phyloP scores from a whole-genome alignment of 2,329 filamentous ascomycete genomes.

The Neofusicoccum umdonicola region DNA sequence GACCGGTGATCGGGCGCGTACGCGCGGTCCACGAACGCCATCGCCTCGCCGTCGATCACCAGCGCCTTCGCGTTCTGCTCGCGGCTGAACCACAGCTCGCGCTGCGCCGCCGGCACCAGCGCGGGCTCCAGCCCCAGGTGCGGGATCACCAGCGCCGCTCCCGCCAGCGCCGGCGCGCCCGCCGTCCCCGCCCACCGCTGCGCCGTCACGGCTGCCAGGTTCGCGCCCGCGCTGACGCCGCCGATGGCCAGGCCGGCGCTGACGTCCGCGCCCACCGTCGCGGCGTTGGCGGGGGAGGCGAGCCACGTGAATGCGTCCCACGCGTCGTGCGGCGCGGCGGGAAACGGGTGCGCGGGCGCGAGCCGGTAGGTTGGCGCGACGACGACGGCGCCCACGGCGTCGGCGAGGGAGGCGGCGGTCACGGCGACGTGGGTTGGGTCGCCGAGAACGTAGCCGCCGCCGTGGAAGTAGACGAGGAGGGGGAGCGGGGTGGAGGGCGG shows the following conservation, averaged over 20 bases:
- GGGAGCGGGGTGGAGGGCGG: neutral
- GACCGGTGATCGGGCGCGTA: neutral
- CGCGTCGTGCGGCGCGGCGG: neutral
- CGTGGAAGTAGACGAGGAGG: neutral
- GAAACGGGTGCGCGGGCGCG: neutral
- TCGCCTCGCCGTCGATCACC: neutral
- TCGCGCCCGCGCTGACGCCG: neutral
- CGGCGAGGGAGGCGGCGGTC: neutral
- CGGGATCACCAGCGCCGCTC: neutral
- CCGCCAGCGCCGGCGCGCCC: neutral
- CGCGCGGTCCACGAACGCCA: neutral
- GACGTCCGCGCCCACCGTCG: neutral
- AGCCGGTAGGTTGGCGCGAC: neutral
- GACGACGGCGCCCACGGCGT: neutral
- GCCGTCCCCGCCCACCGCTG: neutral
- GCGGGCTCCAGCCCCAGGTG: neutral
- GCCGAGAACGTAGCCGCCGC: neutral
- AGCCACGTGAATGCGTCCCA: conserved; percentile 31
- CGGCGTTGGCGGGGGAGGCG: neutral
- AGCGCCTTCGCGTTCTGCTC: neutral
- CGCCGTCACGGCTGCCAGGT: neutral
- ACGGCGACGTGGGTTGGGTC: neutral
- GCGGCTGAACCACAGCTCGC: neutral
- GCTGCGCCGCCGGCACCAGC: neutral
- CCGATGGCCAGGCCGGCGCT: neutral